Base-by-base conservation (phyloP, 169 alveolate species). In the Plasmodium malariae region DNA sequence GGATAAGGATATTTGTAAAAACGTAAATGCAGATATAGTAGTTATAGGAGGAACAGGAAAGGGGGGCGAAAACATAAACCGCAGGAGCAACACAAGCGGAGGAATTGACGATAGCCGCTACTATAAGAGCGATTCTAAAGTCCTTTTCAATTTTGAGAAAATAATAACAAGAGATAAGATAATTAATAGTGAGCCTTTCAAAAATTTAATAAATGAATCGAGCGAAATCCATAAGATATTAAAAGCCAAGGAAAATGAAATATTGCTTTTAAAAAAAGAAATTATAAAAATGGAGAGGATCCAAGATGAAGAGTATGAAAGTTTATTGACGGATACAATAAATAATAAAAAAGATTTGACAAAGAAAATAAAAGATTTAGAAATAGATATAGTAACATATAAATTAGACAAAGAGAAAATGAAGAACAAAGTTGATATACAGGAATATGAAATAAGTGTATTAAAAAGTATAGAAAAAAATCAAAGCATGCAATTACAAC, bases 251-350 rank as follows among this genome's bases (percentile, higher is more conserved):
- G 90, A 80, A 36, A 69, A 51, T 0, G 90, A 80, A 63, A 80
- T 65, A 2, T 28, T 43, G 30, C 28, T 80, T 21, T 43, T 80
- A 51, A 80, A 80, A 67, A 80, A 67, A 6, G 90, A 80, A 63
- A 34, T 80, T 4, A 3, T 80, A 43, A 80, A 67, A 54, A 48
- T 51, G 43, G 90, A 80, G 40, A 67, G 65, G 17, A 17, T 19
- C 11, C 51, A 59, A n/a, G 90, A 80, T 80, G 90, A 80, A 30
- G 90, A 80, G 65, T 80, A 48, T 28, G 90, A 80, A 26, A 32
- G 51, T 12, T 43, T 80, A 19, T 57, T 80, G 30, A 80, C 63
- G 19, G 70, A 63, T 5, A 65, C 90, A 0, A 65, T 80, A 26
- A 51, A 67, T 59, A 55, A 67, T 54, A 67, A 65, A 19, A 63